phyloP scores from a whole-genome alignment of 164 flowering plant genomes.

The Kalanchoe fedtschenkoi region DNA sequence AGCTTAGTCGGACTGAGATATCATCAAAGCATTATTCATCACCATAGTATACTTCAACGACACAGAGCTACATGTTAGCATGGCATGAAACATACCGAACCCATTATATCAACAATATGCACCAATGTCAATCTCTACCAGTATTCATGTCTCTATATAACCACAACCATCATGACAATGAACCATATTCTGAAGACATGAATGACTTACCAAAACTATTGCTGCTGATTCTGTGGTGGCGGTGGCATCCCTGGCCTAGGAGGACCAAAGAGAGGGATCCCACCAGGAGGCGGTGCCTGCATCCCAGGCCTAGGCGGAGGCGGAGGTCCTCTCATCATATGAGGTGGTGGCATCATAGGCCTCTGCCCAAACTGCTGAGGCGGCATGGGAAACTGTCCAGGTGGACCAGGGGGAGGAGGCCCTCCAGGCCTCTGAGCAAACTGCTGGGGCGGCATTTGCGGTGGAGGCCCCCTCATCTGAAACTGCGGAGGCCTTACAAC shows the following conservation, averaged over 20 bases:
- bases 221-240: conserved; percentile 22
- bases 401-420: conserved; percentile 23
- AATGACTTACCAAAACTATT: conserved; percentile 8
- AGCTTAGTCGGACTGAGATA: not conserved
- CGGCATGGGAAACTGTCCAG: conserved; percentile 21
- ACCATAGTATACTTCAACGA: not conserved
- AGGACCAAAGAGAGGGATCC: conserved; percentile 55
- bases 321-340: conserved; percentile 60
- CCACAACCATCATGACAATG: not conserved
- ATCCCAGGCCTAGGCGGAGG: conserved; percentile 45
- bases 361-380: conserved; percentile 33
- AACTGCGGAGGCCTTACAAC: conserved; percentile 41
- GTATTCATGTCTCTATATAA: not conserved
- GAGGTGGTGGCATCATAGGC: conserved; percentile 34
- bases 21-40: not conserved
- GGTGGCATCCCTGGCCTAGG: conserved; percentile 83
- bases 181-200: not conserved
- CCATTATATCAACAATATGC: too few species aligned
- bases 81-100: not conserved
- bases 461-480: conserved; percentile 22
- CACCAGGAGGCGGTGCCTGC: conserved; percentile 53
- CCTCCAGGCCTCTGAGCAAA: conserved; percentile 43
- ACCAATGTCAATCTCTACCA: too few species aligned
- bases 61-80: not conserved
- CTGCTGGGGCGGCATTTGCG: conserved; percentile 27